These are phyloP conservation scores for Eimeria maxima DNA, from an alignment of 169 alveolate genomes.

Conservation along the genomic window DNA sequence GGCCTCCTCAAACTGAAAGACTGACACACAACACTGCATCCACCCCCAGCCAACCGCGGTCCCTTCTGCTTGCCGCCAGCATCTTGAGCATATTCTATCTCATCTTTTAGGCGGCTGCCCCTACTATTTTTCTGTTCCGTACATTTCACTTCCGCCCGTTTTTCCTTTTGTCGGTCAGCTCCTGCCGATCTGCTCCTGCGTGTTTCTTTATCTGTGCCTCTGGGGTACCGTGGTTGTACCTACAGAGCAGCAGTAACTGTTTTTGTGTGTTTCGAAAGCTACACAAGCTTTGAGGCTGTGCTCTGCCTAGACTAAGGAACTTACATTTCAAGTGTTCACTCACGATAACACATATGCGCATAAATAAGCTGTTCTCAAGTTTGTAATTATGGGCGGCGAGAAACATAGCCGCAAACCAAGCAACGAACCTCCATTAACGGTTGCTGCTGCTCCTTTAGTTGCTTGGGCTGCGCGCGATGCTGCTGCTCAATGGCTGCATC, in stretches of 20 bases:
- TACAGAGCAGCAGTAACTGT: not conserved
- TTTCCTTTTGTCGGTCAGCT: not conserved
- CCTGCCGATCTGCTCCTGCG: not conserved
- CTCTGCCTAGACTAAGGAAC: not conserved
- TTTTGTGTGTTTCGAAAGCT: not conserved
- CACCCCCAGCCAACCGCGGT: not conserved
- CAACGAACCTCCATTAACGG: constrained; percentile 64
- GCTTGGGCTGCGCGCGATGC: not conserved
- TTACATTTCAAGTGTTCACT: not conserved
- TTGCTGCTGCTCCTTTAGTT: constrained; percentile 14
- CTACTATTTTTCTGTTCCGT: not conserved
- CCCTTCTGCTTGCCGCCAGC: not conserved
- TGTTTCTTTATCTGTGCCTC: no score
- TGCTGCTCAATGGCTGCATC: constrained; percentile 2
- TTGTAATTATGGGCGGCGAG: constrained; percentile 45
- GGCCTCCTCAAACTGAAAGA: constrained; percentile 71
- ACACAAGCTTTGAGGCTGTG: not conserved
- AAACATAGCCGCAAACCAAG: constrained; percentile 42
- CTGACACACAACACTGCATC: not conserved
- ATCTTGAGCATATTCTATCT: not conserved
- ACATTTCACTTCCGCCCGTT: not conserved
- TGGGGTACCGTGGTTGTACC: not conserved
- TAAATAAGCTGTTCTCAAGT: not conserved
- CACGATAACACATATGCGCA: not conserved
- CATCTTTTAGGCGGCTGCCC: not conserved